These are phyloP conservation scores for Stereum hirsutum DNA, from an alignment of 1,284 basidiomycete species.

Conservation along the genomic window DNA sequence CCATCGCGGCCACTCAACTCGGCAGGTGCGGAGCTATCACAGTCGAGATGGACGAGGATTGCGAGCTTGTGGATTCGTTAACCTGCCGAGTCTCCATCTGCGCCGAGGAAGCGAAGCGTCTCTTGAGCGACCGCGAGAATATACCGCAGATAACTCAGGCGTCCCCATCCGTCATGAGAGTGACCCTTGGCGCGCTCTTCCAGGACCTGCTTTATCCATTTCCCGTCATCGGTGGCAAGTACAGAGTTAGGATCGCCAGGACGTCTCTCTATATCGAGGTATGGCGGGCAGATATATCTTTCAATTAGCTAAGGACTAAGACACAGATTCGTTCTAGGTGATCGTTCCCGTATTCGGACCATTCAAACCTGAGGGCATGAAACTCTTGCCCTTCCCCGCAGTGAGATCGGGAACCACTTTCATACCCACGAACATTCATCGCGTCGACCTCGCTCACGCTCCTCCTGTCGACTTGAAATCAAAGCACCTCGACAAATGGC, in stretches of 20 bases:
- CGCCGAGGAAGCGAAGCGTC: neutral
- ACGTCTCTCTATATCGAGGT: neutral
- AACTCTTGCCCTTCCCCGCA: slow-evolving; percentile 25
- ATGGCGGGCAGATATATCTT: no score
- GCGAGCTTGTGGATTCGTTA: slow-evolving; percentile 13
- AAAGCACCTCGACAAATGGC: slow-evolving; percentile 1
- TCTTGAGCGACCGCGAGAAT: neutral
- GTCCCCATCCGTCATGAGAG: slow-evolving; percentile 23
- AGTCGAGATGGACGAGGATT: slow-evolving; percentile 23
- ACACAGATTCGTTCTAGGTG: no score
- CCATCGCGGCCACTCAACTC: slow-evolving; percentile 1
- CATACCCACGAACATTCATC: slow-evolving; percentile 30
- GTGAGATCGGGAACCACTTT: slow-evolving; percentile 12
- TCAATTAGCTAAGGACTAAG: no score
- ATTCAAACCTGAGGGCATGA: slow-evolving; percentile 16
- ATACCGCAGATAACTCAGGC: slow-evolving; percentile 18
- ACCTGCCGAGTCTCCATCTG: neutral
- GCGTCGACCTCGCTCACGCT: slow-evolving; percentile 27
- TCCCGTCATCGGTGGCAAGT: slow-evolving; percentile 20
- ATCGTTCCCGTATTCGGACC: slow-evolving; percentile 17
- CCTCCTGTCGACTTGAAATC: slow-evolving; percentile 16
- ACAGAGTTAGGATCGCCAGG: slow-evolving; percentile 22
- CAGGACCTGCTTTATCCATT: slow-evolving; percentile 25
- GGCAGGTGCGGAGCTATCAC: neutral
- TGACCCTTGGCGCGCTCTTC: slow-evolving; percentile 17